These are phyloP conservation scores for Aspergillus homomorphus DNA, from an alignment of 495 filamentous ascomycete genomes.

Conservation along the genomic window DNA sequence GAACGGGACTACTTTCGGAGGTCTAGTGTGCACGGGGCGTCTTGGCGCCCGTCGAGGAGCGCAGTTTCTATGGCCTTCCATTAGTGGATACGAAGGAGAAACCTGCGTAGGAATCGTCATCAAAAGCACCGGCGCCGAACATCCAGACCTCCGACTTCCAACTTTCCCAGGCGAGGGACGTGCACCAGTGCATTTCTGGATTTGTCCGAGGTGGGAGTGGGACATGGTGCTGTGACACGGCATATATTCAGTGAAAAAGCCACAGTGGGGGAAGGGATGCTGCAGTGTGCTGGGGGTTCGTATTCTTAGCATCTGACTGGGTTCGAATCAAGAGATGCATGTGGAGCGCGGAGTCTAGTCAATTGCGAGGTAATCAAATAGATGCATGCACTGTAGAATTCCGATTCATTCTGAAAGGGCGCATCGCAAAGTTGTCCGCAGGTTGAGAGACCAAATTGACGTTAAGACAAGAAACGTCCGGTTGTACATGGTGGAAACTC, in stretches of 20 bases:
- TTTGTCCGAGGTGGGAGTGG: neutral
- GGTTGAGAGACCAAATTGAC: no score
- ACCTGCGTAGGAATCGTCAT: neutral
- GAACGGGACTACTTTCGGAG: neutral
- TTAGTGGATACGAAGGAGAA: conserved; percentile 5
- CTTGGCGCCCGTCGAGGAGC: neutral
- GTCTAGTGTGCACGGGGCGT: neutral
- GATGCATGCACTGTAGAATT: neutral
- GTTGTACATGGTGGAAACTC: neutral
- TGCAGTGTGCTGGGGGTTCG: neutral
- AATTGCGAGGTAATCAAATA: neutral
- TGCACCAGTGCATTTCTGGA: conserved; percentile 1
- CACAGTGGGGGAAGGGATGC: neutral
- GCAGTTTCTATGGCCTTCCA: conserved; percentile 1
- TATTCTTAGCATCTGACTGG: neutral
- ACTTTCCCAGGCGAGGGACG: conserved; percentile 1
- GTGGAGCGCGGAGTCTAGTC: neutral
- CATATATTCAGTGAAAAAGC: neutral
- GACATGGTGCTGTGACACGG: neutral
- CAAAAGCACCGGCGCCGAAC: neutral
- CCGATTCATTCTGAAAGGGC: neutral
- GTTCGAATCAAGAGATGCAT: neutral
- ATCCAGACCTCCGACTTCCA: neutral
- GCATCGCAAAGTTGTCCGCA: neutral
- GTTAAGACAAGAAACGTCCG: no score